Base-by-base conservation (phyloP, 768 basidiomycete species). In the Kondoa malvinella region DNA sequence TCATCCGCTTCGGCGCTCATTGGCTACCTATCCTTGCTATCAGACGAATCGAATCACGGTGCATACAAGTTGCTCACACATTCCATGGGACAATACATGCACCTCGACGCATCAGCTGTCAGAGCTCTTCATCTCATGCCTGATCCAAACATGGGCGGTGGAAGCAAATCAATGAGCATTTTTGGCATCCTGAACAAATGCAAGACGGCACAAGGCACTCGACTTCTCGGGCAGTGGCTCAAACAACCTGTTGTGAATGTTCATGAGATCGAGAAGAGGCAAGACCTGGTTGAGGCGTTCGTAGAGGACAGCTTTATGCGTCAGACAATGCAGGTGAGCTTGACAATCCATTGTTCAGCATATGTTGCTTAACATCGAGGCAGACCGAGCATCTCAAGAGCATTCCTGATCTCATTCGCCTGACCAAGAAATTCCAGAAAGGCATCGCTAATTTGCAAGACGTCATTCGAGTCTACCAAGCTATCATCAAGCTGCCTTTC, bases 241-340 rank as follows among this genome's bases (percentile, higher is more conserved):
- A 96, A 95, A 75, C 95, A 97, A 76, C 95, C 95, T 3, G 79
- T 97, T 30, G 84, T 96, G 32, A 96, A 95, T 76, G 77, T 89
- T 40, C 92, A 97, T 71, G 88, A 92, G 75, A 97, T 97, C 69
- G 81, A 91, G 89, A 67, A 70, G 76, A 80, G 94, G 14, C 94
- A 94, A 74, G 82, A 86, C 69, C 79, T 99, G 2, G 92, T 97
- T 2, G 86, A 96, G 73, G 81, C 84, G 0, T 89, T 97, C 73
- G 81, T 88, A 1, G 85, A 92, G 14, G 88, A 92, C 74, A 80
- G 83, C 2, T 84, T 85, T 67, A 80, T 84, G 1, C 83, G 94
- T 12, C 79, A 83, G 31, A 82, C 80, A 0, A 78, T 97, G 3
- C 88, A 89, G 80, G 91, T 89, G 66, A 29, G 78, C 68, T 32